Base-by-base conservation (phyloP, 345 rosid species). In the Bruguiera sexangula region DNA sequence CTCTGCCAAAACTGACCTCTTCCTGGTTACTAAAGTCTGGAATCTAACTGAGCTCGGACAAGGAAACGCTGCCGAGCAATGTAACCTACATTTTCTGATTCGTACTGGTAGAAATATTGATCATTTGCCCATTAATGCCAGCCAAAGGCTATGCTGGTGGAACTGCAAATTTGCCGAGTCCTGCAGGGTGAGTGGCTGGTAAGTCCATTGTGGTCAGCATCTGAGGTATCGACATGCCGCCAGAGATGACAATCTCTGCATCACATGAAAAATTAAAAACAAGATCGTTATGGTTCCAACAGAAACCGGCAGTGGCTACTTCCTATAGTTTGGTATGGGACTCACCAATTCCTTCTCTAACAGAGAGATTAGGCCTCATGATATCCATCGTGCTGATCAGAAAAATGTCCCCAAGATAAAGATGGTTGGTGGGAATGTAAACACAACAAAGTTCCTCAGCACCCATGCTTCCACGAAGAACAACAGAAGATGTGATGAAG, bases 151-250 rank as follows among this genome's bases (percentile, higher is more conserved):
- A 66, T 20, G 84, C 80, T 5, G 53, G 70, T 66, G 86, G 79
- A 56, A 76, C 76, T 21, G 83, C 75, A 69, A 76, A 83, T 63
- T 79, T 75, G 24, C 82, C 80, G 8, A 66, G 60, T 53, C 76
- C 77, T 15, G 82, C 55, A 63, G 75, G 54, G 46, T 50, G 83
- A 63, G 55, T 73, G 69, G 78, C 69, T 50, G 73, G 85, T 62
- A 81, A 62, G 50, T 76, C 88, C 63, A 43, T 48, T 15, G 88
- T 83, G 19, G 89, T 85, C 64, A 87, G 62, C 18, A 81, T 63
- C 70, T 79, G 84, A 65, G 95, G 95, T 48, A 89, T 80, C 7
- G 89, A 89, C 87, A 87, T 83, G 55, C 89, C 89, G 36, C 91
- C 89, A 0, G 94, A 86, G 70, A 86, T 86, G 31, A 87, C 87